Conservation (phyloP, 1,284 basidiomycete species). For the Sanghuangporus sanghuang region DNA sequence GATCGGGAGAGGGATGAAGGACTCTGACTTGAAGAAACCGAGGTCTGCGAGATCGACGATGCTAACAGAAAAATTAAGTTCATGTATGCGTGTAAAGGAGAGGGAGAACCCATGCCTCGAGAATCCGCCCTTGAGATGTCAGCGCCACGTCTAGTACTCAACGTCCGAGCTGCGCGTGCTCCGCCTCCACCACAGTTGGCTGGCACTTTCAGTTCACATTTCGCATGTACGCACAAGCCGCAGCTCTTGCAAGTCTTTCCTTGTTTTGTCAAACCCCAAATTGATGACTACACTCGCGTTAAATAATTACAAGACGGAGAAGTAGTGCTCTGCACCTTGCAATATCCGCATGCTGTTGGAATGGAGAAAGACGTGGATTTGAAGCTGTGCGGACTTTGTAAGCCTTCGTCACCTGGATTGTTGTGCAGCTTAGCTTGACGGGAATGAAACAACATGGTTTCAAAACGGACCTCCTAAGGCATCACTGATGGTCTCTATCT, state of each 20-base stretch:
- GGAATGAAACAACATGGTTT: neutral
- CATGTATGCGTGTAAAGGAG: neutral
- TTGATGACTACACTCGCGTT: conserved; percentile 49
- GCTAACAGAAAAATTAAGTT: conserved; percentile 2
- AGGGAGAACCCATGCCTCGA: conserved; percentile 19
- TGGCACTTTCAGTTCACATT: conserved; percentile 83
- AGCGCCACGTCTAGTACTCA: conserved; percentile 22
- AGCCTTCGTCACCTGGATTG: conserved; percentile 64
- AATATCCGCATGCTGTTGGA: conserved; percentile 75
- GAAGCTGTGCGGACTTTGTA: conserved; percentile 67
- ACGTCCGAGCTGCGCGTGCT: conserved; percentile 24
- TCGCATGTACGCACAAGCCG: conserved; percentile 73
- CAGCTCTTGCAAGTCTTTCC: conserved; percentile 81
- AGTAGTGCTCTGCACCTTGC: conserved; percentile 49
- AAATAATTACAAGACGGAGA: neutral
- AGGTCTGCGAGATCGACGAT: conserved; percentile 8
- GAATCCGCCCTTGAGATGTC: conserved; percentile 29
- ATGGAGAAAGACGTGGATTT: conserved; percentile 82
- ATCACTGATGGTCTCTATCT: conserved; percentile 53
- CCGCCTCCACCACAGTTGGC: conserved; percentile 53
- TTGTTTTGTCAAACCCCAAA: conserved; percentile 82
- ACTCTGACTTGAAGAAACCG: conserved; percentile 16
- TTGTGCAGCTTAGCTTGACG: conserved; percentile 3
- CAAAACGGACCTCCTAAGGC: conserved; percentile 59
- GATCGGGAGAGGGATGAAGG: conserved; percentile 34